Base-by-base conservation (phyloP, 768 basidiomycete genomes). In the Phallus indusiatus region DNA sequence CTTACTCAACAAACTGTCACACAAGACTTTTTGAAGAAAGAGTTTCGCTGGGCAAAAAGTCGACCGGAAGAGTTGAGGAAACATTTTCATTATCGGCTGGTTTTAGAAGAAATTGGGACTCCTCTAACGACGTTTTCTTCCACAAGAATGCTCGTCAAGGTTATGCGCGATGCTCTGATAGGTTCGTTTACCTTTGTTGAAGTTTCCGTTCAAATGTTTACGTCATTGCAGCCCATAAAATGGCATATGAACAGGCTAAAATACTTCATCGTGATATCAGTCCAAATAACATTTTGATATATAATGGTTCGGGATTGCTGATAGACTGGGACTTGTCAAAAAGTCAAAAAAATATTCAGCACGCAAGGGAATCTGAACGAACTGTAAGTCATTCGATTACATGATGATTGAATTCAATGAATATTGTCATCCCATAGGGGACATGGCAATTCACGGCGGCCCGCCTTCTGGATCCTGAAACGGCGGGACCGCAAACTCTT, bases 231-330 rank as follows among this genome's bases (percentile, higher is more conserved):
- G 63, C 35, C 14, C 54, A 63, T 35, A 48, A 47, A 47, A 47
- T 34, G 56, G 46, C 58, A 9, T 63, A 59, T 36, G 53, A 63
- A 48, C 16, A 59, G 11, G 50, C 37, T 12, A 35, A 49, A 16
- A 61, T 64, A 46, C 47, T 61, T 14, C 63, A 64, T 61, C 59
- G 56, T 34, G 64, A 64, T 24, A 61, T 64, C 20, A 64, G 64
- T 37, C n/a, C 42, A 2, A 50, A 53, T 18, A 64, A 64, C 48
- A 37, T 64, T 37, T 63, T 64, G 63, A 51, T 51, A 5, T 16
- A 51, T 18, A 51, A n/a, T 22, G 20, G 20, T 22, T 14, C 11
- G 18, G 50, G 4, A 14, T 34, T 51, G 50, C 18, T 51, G 16
- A 51, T 51, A 22, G 50, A 51, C 18, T 51, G 50, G 50, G 50